Evolutionary conservation across 768 basidiomycete genomes (phyloP).

Genomic region (Peribolospora baueri): DNA sequence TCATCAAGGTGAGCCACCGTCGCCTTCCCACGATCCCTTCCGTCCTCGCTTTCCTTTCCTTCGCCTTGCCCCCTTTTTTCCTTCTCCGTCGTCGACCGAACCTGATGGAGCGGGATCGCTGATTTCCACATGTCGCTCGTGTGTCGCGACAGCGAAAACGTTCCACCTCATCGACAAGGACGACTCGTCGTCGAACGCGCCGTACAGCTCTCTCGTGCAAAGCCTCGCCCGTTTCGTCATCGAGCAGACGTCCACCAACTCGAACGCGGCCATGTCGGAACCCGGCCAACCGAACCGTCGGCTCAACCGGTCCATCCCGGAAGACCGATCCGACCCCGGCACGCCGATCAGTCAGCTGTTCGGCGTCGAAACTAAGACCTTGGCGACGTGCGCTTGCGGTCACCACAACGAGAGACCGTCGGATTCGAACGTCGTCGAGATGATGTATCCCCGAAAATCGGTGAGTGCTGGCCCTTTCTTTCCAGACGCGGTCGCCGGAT

Average conservation of each 20-base stretch:
- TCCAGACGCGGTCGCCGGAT: too few relatives aligned
- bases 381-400: slow-evolving; percentile 55
- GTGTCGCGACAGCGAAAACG: slow-evolving; percentile 27
- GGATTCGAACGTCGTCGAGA: slow-evolving; percentile 57
- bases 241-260: slow-evolving; percentile 56
- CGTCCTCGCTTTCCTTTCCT: background rate
- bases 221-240: slow-evolving; percentile 81
- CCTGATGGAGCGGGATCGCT: background rate
- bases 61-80: background rate
- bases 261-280: slow-evolving; percentile 32
- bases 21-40: background rate
- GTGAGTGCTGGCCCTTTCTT: slow-evolving; percentile 22
- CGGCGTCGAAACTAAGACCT: slow-evolving; percentile 51
- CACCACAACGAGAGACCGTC: slow-evolving; percentile 46
- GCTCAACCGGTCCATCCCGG: slow-evolving; percentile 12
- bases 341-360: slow-evolving; percentile 68
- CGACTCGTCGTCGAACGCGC: slow-evolving; percentile 32
- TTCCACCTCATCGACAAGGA: slow-evolving; percentile 75
- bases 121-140: too few relatives aligned
- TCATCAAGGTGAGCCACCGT: slow-evolving; percentile 39
- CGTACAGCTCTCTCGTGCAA: slow-evolving; percentile 70
- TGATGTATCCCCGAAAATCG: slow-evolving; percentile 54
- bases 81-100: background rate
- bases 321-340: slow-evolving; percentile 21
- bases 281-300: slow-evolving; percentile 27